A percentile compares a stretch with the other conserved stretches of the same genome.
Conservation (phyloP, 2,329 filamentous ascomycete genomes). For the Cercospora nicotianae region DNA sequence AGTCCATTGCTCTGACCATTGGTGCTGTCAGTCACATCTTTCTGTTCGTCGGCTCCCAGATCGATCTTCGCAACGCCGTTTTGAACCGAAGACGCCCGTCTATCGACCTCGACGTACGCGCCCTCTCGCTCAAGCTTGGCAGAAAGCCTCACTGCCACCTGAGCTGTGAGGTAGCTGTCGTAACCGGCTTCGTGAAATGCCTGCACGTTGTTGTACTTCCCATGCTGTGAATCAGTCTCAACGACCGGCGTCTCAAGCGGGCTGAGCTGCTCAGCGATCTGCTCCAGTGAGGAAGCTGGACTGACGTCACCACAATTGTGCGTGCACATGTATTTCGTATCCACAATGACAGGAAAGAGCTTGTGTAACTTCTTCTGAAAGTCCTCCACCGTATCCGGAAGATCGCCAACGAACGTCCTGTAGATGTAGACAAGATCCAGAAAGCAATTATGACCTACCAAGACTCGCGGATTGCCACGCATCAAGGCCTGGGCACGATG, state of each 20-base stretch:
- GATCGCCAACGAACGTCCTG: constrained; percentile 58
- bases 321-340: constrained; percentile 65
- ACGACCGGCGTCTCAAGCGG: constrained; percentile 45
- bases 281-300: constrained; percentile 50
- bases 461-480: constrained; percentile 48
- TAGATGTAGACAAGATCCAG: constrained; percentile 65
- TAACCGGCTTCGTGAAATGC: constrained; percentile 63
- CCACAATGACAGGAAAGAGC: constrained; percentile 59
- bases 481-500: constrained; percentile 46
- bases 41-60: constrained; percentile 10
- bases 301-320: constrained; percentile 56
- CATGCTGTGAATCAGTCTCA: constrained; percentile 40
- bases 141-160: constrained; percentile 58
- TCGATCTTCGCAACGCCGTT: constrained; percentile 24
- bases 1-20: constrained; percentile 13
- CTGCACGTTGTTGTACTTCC: constrained; percentile 43
- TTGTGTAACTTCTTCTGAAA: constrained; percentile 55
- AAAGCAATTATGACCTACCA: constrained; percentile 67
- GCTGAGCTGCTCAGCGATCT: constrained; percentile 49
- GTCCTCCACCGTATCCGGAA: constrained; percentile 56
- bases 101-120: constrained; percentile 34
- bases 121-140: constrained; percentile 51
- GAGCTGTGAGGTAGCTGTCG: constrained; percentile 62
- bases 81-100: constrained; percentile 8
- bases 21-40: constrained; percentile 4